These are phyloP conservation scores for Leccinum broughii DNA, from an alignment of 768 basidiomycete genomes.

Conservation along the genomic window DNA sequence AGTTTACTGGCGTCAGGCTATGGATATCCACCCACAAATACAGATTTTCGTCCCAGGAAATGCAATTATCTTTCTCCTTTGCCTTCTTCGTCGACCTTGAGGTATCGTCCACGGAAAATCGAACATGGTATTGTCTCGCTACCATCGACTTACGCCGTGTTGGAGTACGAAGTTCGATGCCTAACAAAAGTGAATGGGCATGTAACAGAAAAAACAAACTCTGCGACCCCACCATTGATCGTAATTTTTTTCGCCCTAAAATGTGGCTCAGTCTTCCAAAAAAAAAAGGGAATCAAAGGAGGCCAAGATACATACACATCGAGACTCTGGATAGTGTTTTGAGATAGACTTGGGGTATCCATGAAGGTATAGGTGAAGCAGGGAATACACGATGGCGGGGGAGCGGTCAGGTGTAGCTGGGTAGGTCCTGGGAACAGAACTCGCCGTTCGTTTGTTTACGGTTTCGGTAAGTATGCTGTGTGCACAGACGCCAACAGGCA, in stretches of 20 bases:
- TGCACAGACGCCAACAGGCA: conserved; percentile 14
- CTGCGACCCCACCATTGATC: conserved; percentile 9
- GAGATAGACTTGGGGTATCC: conserved; percentile 2
- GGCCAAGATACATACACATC: conserved; percentile 7
- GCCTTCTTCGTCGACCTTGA: conserved; percentile 14
- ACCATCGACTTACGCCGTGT: conserved; percentile 1
- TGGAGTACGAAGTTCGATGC: conserved; percentile 14
- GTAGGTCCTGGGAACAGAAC: conserved; percentile 14
- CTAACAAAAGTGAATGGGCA: conserved; percentile 1
- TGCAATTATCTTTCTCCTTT: conserved; percentile 12
- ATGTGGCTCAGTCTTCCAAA: not conserved
- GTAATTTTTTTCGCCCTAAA: conserved; percentile 12
- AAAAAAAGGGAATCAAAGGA: not conserved
- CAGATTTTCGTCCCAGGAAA: conserved; percentile 14
- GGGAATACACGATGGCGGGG: not conserved
- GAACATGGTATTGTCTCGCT: conserved; percentile 15
- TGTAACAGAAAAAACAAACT: not conserved
- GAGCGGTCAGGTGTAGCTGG: not conserved
- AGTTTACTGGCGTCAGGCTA: not conserved
- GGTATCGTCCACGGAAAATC: conserved; percentile 10
- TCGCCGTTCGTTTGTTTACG: conserved; percentile 12
- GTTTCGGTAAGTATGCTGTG: conserved; percentile 15
- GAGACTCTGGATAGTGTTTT: not conserved
- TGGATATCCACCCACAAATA: conserved; percentile 16
- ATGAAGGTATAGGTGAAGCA: conserved; percentile 1